Evolutionary conservation across 768 basidiomycete genomes (phyloP).

Genomic region (Hypsizygus marmoreus): DNA sequence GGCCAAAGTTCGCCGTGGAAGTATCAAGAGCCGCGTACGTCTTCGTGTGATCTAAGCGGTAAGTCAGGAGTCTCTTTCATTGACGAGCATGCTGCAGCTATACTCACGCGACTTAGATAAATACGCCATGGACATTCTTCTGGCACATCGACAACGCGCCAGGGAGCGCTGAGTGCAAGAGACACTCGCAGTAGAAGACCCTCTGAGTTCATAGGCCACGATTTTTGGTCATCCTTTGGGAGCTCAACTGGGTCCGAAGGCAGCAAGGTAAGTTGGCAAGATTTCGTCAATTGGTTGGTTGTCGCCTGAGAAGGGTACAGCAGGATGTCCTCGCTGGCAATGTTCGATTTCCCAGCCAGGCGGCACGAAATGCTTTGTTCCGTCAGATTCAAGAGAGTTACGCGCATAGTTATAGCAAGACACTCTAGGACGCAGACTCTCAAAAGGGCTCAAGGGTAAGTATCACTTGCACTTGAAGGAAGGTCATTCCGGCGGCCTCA

Average conservation of each 20-base stretch:
- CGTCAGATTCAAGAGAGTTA: constrained; percentile 14
- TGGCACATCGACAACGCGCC: constrained; percentile 44
- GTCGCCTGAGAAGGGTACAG: too few species aligned
- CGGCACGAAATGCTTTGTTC: constrained; percentile 7
- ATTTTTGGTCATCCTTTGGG: constrained; percentile 11
- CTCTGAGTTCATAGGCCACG: constrained; percentile 27
- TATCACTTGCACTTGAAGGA: too few species aligned
- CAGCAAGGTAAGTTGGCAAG: not conserved
- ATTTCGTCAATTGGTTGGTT: too few species aligned
- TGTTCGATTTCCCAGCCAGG: too few species aligned
- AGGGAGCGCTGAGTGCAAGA: constrained; percentile 37
- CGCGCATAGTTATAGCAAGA: too few species aligned
- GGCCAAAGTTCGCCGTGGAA: constrained; percentile 60
- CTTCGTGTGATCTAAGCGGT: constrained; percentile 44
- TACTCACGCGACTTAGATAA: constrained; percentile 54
- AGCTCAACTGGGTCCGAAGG: not conserved
- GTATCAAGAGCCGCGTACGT: constrained; percentile 51
- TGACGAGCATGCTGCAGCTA: not conserved
- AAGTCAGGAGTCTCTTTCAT: not conserved
- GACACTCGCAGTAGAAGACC: constrained; percentile 29
- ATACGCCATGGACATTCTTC: constrained; percentile 58
- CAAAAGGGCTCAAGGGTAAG: too few species aligned
- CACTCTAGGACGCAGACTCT: too few species aligned
- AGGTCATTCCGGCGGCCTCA: too few species aligned
- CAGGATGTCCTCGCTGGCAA: too few species aligned